Base-by-base conservation (phyloP, 345 rosid genomes). In the Gossypium herbaceum region DNA sequence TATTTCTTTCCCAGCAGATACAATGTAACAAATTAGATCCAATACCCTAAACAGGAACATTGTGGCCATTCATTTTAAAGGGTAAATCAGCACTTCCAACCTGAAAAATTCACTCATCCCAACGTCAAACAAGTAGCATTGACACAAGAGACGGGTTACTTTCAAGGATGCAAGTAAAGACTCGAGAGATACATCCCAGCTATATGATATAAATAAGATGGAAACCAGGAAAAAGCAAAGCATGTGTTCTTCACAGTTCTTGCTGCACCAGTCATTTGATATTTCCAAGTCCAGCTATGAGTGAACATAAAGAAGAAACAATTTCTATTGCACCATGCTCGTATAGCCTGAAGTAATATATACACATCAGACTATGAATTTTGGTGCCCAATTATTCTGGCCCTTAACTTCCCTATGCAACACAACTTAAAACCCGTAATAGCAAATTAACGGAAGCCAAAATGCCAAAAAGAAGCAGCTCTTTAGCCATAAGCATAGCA, bases 321-420 rank as follows among this genome's bases (percentile, higher is more conserved):
- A 34, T 71, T 34, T 71, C 15, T 71, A 39, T 71, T 0, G 73
- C 73, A 71, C 73, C 73, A 54, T 71, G 73, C 73, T 71, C 73
- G 73, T 71, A 71, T 54, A 71, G 73, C 62, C 74, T 50, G 75
- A 41, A 41, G 56, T 54, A 72, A n/a, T 29, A 12, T 1, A 72
- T 44, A 41, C 34, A 72, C 34, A 72, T 12, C 75, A 56, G 75
- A 56, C 75, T 16, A 72, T 72, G 75, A 72, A 72, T 29, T 54
- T 54, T 72, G 75, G 75, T 72, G 64, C 75, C 74, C 15, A 39
- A 34, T 34, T 34, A 34, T 34, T 34, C 4, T 34, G 39, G 5
- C 2, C 50, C 43, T 29, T 3, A 10, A 24, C 29, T 12, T 58
- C 62, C 34, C 15, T 4, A 58, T 58, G 12, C 1, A 4, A 60